A percentile compares a stretch with the other conserved stretches of the same genome.
phyloP scores from a whole-genome alignment of 257 asterid genomes.

The Solanum ossicruentum region DNA sequence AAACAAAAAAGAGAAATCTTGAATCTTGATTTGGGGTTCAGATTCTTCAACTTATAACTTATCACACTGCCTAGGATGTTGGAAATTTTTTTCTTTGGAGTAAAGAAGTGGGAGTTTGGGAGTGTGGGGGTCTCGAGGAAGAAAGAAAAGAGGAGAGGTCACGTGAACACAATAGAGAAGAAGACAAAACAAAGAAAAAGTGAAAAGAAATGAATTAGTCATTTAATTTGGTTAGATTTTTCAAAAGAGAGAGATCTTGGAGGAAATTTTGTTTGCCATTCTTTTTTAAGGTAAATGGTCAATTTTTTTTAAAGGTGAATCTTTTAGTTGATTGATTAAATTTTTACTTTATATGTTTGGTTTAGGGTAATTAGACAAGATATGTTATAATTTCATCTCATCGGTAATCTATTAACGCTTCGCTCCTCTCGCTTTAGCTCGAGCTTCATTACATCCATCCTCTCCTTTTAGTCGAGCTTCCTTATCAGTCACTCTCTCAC shows the following conservation, averaged over 20 bases:
- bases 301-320: too few relatives aligned
- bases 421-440: too few relatives aligned
- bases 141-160: conserved; percentile 8
- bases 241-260: background rate
- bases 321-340: too few relatives aligned
- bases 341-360: too few relatives aligned
- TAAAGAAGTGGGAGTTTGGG: background rate
- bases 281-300: too few relatives aligned
- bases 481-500: too few relatives aligned
- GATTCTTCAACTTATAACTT: background rate
- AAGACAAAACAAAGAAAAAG: conserved; percentile 34
- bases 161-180: conserved; percentile 41
- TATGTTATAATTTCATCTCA: too few relatives aligned
- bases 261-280: background rate
- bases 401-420: too few relatives aligned
- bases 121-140: conserved; percentile 21
- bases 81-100: background rate
- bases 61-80: conserved; percentile 2
- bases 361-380: too few relatives aligned
- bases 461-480: too few relatives aligned
- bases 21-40: conserved; percentile 12
- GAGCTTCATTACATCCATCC: too few relatives aligned
- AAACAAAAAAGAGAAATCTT: background rate
- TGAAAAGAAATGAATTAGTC: background rate
- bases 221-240: conserved; percentile 3